Evolutionary conservation across 169 alveolate species (phyloP).

Genomic region (Miamiensis avidus): DNA sequence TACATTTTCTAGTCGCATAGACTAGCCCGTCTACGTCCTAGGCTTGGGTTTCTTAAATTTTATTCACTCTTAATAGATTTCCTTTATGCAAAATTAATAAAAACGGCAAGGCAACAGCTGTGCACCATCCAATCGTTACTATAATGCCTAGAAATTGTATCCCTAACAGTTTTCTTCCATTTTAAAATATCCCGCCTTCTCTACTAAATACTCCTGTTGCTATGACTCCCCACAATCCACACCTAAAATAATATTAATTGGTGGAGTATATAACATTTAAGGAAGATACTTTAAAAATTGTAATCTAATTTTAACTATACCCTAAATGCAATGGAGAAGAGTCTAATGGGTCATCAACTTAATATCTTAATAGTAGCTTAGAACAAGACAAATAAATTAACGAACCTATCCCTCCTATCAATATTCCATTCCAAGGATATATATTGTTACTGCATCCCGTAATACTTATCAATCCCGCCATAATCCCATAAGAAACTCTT

Average conservation of each 20-base stretch:
- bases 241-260: background rate
- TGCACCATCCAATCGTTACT: too few relatives aligned
- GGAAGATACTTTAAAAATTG: background rate
- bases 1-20: too few relatives aligned
- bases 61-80: too few relatives aligned
- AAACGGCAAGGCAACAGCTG: too few relatives aligned
- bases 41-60: too few relatives aligned
- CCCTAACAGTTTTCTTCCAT: background rate
- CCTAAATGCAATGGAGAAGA: background rate
- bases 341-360: background rate
- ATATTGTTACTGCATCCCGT: background rate
- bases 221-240: background rate
- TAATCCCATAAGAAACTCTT: background rate
- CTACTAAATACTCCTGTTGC: background rate
- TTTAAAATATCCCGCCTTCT: background rate
- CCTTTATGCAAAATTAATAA: too few relatives aligned
- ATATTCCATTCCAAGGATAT: background rate
- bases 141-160: background rate
- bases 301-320: background rate
- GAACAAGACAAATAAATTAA: background rate
- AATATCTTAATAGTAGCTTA: too few relatives aligned
- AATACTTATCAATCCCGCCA: background rate
- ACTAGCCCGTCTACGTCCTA: too few relatives aligned
- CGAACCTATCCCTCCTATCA: background rate
- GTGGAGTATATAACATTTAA: too few relatives aligned